phyloP scores from a whole-genome alignment of 257 asterid genomes.

The Solanum gracilifrons region DNA sequence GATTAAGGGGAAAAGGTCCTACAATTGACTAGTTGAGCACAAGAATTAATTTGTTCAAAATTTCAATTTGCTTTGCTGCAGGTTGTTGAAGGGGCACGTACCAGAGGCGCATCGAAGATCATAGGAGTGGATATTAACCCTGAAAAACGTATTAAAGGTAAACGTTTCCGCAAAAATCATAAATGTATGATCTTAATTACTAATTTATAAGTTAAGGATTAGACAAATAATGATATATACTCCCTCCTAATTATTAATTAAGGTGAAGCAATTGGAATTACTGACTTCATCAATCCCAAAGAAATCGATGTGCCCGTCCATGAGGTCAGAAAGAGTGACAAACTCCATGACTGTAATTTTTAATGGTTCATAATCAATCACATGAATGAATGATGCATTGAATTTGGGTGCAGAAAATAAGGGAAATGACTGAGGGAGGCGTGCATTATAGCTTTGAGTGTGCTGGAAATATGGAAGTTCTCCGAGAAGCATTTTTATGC shows the following conservation, averaged over 20 bases:
- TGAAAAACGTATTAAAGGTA: conserved; percentile 56
- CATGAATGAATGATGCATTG: background rate
- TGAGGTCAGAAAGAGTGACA: conserved; percentile 26
- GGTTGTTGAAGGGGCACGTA: conserved; percentile 90
- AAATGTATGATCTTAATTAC: background rate
- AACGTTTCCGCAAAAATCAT: background rate
- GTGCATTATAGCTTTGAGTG: conserved; percentile 87
- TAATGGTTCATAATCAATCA: too few species aligned
- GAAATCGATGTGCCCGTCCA: conserved; percentile 59
- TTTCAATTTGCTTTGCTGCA: background rate
- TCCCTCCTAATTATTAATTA: background rate
- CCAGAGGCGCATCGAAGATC: conserved; percentile 66
- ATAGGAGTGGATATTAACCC: conserved; percentile 79
- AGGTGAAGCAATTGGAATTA: conserved; percentile 78
- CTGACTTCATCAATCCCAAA: conserved; percentile 68
- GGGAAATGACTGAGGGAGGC: conserved; percentile 76
- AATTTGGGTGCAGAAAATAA: conserved; percentile 44
- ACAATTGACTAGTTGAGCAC: too few species aligned
- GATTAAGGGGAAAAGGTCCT: background rate
- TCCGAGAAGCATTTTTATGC: conserved; percentile 80
- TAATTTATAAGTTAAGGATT: background rate
- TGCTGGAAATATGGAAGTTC: conserved; percentile 78
- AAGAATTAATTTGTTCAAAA: background rate
- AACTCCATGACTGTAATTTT: too few species aligned
- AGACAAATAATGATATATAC: background rate